These are phyloP conservation scores for Vitis riparia DNA, from an alignment of 164 flowering plant genomes.

Conservation along the genomic window DNA sequence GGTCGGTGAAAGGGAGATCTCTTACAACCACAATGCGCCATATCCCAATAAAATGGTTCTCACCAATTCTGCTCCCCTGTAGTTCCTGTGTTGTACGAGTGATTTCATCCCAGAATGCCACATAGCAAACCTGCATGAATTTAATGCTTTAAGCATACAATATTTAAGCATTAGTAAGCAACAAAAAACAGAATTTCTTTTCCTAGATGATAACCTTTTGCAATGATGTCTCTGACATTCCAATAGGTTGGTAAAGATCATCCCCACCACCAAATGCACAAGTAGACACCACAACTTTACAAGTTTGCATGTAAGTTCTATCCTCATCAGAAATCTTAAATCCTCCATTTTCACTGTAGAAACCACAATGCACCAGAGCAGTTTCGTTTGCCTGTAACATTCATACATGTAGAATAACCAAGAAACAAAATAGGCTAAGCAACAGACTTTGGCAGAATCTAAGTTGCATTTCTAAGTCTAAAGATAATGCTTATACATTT, in stretches of 20 bases:
- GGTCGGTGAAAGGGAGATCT: conserved; percentile 90
- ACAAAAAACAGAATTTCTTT: neutral
- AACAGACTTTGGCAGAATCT: neutral
- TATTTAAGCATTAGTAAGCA: neutral
- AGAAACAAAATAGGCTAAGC: neutral
- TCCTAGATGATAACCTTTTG: conserved; percentile 45
- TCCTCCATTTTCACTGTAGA: conserved; percentile 85
- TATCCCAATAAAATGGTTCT: conserved; percentile 70
- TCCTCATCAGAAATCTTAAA: conserved; percentile 80
- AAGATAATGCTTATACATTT: neutral
- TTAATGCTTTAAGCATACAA: neutral
- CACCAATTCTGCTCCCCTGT: conserved; percentile 58
- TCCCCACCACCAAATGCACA: conserved; percentile 99
- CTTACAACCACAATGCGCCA: conserved; percentile 83
- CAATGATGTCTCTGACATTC: conserved; percentile 79
- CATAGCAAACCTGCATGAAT: conserved; percentile 81
- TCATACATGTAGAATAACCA: conserved; percentile 12
- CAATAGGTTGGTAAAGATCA: conserved; percentile 95
- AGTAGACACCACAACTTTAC: conserved; percentile 86
- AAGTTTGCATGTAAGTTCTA: conserved; percentile 59
- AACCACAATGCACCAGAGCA: conserved; percentile 80
- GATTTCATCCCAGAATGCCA: conserved; percentile 97
- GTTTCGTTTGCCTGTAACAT: conserved; percentile 65
- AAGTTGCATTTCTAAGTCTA: neutral
- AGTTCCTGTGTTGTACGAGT: conserved; percentile 69